Evolutionary conservation across 1,284 basidiomycete species (phyloP).

Genomic region (Paramarasmius palmivorus): DNA sequence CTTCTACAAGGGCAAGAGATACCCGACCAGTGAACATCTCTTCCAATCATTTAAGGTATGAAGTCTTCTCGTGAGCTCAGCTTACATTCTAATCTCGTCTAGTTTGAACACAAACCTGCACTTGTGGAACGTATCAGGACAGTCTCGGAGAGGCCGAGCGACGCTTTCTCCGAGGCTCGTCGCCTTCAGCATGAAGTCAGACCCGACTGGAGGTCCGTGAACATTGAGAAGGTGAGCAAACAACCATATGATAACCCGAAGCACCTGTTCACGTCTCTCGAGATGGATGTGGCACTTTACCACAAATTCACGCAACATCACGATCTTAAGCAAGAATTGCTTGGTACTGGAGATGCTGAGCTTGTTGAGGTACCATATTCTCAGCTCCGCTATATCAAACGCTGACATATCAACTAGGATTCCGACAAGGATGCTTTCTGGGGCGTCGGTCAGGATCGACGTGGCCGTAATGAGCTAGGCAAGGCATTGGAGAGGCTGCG

Average conservation of each 20-base stretch:
- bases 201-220: conserved; percentile 62
- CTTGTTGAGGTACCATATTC: conserved; percentile 54
- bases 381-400: conserved; percentile 8
- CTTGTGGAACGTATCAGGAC: conserved; percentile 66
- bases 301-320: conserved; percentile 67
- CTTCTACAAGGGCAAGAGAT: conserved; percentile 53
- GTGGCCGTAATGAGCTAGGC: conserved; percentile 71
- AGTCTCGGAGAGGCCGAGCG: conserved; percentile 56
- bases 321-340: conserved; percentile 51
- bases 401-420: conserved; percentile 38
- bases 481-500: conserved; percentile 64
- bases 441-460: conserved; percentile 61
- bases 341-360: conserved; percentile 59
- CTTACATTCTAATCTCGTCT: conserved; percentile 37
- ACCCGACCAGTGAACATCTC: conserved; percentile 69
- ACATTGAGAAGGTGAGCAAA: conserved; percentile 53
- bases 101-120: conserved; percentile 47
- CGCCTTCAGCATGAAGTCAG: conserved; percentile 60
- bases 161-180: conserved; percentile 67
- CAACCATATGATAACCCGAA: not conserved
- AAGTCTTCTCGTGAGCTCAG: conserved; percentile 1
- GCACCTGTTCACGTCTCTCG: not conserved
- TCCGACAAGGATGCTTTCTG: conserved; percentile 71
- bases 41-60: conserved; percentile 68
- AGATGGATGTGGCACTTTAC: conserved; percentile 64